A percentile compares a stretch with the other conserved stretches of the same genome.
Evolutionary conservation across 2,329 filamentous ascomycete species (phyloP).

Genomic region (Purpureocillium lavendulum): DNA sequence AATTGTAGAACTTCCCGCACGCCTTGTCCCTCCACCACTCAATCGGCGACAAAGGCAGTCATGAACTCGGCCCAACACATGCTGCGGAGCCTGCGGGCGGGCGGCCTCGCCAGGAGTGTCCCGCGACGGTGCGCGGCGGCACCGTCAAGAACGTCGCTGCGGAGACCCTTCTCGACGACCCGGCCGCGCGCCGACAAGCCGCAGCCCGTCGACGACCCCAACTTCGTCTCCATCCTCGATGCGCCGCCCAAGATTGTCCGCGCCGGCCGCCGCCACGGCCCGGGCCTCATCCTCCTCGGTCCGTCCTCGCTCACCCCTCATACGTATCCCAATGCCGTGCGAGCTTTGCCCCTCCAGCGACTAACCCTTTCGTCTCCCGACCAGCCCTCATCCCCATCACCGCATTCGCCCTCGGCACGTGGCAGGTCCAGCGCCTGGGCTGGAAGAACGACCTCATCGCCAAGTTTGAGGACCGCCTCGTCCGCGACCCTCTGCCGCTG

Average conservation of each 20-base stretch:
- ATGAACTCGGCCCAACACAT: conserved; percentile 19
- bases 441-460: conserved; percentile 94
- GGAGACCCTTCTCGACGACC: conserved; percentile 10
- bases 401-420: conserved; percentile 82
- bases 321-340: too few relatives aligned
- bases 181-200: conserved; percentile 11
- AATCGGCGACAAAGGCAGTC: neutral
- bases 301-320: conserved; percentile 9
- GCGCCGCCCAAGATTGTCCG: conserved; percentile 75
- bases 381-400: conserved; percentile 82
- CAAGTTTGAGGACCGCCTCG: conserved; percentile 82
- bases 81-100: conserved; percentile 15
- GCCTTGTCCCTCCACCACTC: too few relatives aligned
- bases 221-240: conserved; percentile 81
- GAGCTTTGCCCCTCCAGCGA: too few relatives aligned
- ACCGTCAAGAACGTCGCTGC: conserved; percentile 1
- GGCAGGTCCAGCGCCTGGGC: conserved; percentile 86
- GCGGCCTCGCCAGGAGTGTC: neutral
- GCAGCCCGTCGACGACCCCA: conserved; percentile 63
- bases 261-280: conserved; percentile 63
- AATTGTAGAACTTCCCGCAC: too few relatives aligned
- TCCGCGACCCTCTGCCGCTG: conserved; percentile 76
- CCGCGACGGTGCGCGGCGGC: conserved; percentile 3
- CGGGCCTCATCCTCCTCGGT: conserved; percentile 73
- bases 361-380: too few relatives aligned